phyloP scores from a whole-genome alignment of 768 basidiomycete genomes.

The Harrya chromipes region DNA sequence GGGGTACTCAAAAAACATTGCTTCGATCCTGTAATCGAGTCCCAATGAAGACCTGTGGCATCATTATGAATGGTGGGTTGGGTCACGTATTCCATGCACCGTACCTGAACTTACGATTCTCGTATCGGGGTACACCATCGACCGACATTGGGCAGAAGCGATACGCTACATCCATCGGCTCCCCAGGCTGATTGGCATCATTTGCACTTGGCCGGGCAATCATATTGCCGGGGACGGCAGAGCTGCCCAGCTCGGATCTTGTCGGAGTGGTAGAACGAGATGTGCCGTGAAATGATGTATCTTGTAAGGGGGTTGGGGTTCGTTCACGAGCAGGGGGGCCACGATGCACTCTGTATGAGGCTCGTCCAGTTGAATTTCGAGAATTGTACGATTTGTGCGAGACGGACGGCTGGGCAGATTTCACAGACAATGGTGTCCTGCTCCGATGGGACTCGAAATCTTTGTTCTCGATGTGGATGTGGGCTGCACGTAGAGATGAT shows the following conservation, averaged over 20 bases:
- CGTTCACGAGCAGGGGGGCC: slow-evolving; percentile 14
- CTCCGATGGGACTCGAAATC: not conserved
- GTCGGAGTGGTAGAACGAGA: not conserved
- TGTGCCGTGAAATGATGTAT: too few relatives aligned
- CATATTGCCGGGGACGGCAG: not conserved
- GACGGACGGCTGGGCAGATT: slow-evolving; percentile 7
- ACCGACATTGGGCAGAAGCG: slow-evolving; percentile 18
- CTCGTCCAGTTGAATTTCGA: slow-evolving; percentile 18
- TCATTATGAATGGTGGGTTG: not conserved
- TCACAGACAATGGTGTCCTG: not conserved
- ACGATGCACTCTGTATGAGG: slow-evolving; percentile 21
- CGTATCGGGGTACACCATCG: slow-evolving; percentile 9
- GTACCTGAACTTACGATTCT: slow-evolving; percentile 12
- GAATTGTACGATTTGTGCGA: slow-evolving; percentile 17
- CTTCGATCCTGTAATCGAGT: slow-evolving; percentile 6
- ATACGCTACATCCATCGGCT: not conserved
- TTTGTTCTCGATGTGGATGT: not conserved
- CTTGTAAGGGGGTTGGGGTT: slow-evolving; percentile 1
- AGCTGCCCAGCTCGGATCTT: not conserved
- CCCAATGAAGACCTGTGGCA: not conserved
- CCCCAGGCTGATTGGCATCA: slow-evolving; percentile 11
- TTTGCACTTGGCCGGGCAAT: slow-evolving; percentile 6
- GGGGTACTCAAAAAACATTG: slow-evolving; percentile 18
- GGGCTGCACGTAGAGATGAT: not conserved
- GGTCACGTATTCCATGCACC: not conserved